These are phyloP conservation scores for Colletotrichum godetiae DNA, from an alignment of 2,329 filamentous ascomycete genomes.

Conservation along the genomic window DNA sequence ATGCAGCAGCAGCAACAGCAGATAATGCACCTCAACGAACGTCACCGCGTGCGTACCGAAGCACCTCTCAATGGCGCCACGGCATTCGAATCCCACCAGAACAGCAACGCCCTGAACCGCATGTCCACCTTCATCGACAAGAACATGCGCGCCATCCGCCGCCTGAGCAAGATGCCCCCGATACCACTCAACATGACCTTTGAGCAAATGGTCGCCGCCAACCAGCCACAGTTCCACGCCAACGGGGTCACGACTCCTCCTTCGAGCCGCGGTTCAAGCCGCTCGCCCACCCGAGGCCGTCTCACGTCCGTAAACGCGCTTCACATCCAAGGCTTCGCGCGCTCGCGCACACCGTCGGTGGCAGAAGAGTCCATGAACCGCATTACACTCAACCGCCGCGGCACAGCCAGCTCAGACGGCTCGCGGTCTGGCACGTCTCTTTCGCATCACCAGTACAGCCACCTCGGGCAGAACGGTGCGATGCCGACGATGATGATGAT, in stretches of 20 bases:
- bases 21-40: slow-evolving; percentile 50
- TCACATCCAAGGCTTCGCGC: slow-evolving; percentile 33
- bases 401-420: slow-evolving; percentile 33
- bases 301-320: slow-evolving; percentile 11
- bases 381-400: slow-evolving; percentile 36
- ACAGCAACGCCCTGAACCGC: slow-evolving; percentile 53
- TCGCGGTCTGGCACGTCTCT: slow-evolving; percentile 11
- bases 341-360: slow-evolving; percentile 31
- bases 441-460: neutral
- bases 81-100: slow-evolving; percentile 54
- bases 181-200: slow-evolving; percentile 43
- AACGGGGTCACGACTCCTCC: slow-evolving; percentile 43
- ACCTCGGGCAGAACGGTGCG: neutral
- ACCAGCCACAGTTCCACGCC: slow-evolving; percentile 37
- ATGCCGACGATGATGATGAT: slow-evolving; percentile 3
- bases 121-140: slow-evolving; percentile 58
- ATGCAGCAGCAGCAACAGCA: slow-evolving; percentile 27
- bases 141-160: slow-evolving; percentile 55
- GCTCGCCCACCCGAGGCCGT: slow-evolving; percentile 38
- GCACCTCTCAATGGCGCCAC: slow-evolving; percentile 47
- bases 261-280: slow-evolving; percentile 46
- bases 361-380: slow-evolving; percentile 25
- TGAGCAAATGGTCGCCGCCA: slow-evolving; percentile 44
- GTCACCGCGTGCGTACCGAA: slow-evolving; percentile 51
- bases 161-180: slow-evolving; percentile 53